These are phyloP conservation scores for Bertia moriformis DNA, from an alignment of 2,329 filamentous ascomycete genomes.

Conservation along the genomic window DNA sequence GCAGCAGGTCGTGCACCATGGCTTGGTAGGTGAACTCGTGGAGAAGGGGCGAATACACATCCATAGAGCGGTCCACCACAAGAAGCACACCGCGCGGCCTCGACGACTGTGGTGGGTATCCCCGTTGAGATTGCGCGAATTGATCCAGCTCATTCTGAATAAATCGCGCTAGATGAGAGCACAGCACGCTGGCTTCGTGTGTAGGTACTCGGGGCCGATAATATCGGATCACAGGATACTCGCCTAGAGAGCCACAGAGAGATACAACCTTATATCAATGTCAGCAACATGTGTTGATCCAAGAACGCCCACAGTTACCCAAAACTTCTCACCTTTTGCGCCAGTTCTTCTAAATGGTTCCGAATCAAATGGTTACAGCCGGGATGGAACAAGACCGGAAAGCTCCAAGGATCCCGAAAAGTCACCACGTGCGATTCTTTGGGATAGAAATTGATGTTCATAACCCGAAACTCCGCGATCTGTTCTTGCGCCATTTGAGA, in stretches of 20 bases:
- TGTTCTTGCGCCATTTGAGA: constrained; percentile 55
- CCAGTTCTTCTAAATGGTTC: constrained; percentile 68
- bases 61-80: constrained; percentile 86
- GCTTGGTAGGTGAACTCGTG: constrained; percentile 98
- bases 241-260: constrained; percentile 80
- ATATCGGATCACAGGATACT: constrained; percentile 86
- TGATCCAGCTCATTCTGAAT: constrained; percentile 82
- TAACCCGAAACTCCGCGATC: constrained; percentile 66
- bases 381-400: constrained; percentile 81
- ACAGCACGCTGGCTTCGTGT: constrained; percentile 80
- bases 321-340: constrained; percentile 64
- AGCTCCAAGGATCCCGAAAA: constrained; percentile 90
- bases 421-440: constrained; percentile 83
- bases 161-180: constrained; percentile 75
- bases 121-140: constrained; percentile 70
- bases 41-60: constrained; percentile 70
- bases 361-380: constrained; percentile 73
- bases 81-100: constrained; percentile 71
- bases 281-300: too few species aligned
- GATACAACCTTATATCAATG: constrained; percentile 58
- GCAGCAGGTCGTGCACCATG: constrained; percentile 87
- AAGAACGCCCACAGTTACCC: too few species aligned
- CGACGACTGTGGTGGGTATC: constrained; percentile 68
- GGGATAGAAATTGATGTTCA: constrained; percentile 80
- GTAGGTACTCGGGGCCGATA: constrained; percentile 61